These are phyloP conservation scores for Pleurotus pulmonarius DNA, from an alignment of 768 basidiomycete genomes.

Conservation along the genomic window DNA sequence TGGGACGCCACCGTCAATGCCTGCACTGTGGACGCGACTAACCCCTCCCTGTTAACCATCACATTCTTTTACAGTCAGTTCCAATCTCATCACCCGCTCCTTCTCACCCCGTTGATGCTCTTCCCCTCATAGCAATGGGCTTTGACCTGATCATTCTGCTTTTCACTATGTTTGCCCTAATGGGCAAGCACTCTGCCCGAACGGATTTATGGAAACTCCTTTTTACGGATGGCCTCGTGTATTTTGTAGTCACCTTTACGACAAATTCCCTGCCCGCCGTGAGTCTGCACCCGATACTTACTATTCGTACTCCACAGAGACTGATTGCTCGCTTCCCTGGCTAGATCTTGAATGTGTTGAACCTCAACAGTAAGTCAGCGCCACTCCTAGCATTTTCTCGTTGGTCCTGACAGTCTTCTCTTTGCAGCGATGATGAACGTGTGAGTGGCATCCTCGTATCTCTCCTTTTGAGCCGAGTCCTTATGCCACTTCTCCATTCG, in stretches of 20 bases:
- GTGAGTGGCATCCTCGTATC: conserved; percentile 30
- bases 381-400: background rate
- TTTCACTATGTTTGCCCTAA: conserved; percentile 51
- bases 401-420: conserved; percentile 9
- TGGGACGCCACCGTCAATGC: conserved; percentile 38
- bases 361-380: conserved; percentile 50
- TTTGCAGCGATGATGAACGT: conserved; percentile 56
- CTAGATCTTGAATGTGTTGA: conserved; percentile 53
- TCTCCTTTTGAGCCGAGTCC: background rate
- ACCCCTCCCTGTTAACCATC: conserved; percentile 54
- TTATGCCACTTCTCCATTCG: conserved; percentile 5
- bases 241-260: conserved; percentile 61
- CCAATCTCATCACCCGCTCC: background rate
- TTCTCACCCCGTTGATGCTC: background rate
- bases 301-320: too few species aligned
- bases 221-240: conserved; percentile 71
- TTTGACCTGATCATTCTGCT: conserved; percentile 62
- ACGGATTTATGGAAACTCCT: conserved; percentile 67
- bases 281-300: conserved; percentile 16
- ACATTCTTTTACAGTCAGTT: conserved; percentile 70
- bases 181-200: conserved; percentile 45
- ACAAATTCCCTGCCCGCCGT: conserved; percentile 69
- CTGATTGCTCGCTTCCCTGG: background rate
- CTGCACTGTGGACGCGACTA: conserved; percentile 52
- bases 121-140: conserved; percentile 52